Evolutionary conservation across 2,329 filamentous ascomycete genomes (phyloP), one percentile per base, ranked within the genome.

Genomic region (Phyllosticta citrichinensis): DNA sequence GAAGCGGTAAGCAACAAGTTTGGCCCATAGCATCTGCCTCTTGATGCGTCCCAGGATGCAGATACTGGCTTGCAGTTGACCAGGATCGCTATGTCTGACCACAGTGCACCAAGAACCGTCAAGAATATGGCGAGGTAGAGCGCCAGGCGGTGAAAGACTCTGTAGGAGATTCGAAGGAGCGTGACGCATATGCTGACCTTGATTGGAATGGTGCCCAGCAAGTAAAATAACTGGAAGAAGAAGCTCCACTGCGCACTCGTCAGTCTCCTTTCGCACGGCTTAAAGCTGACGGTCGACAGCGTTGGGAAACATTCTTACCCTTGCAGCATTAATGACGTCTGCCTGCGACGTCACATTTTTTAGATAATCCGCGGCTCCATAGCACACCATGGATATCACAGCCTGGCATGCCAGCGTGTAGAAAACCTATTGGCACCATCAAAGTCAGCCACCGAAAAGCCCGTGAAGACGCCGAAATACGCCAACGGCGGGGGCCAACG

Each of bases 1-100:
- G 67, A 68, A 33, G 72, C 65, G 52, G 67, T 66, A 64, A 67
- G 70, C 63, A 71, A 70, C 47, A 12, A 51, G 6, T 3, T 40
- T 0, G 22, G 53, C n/a, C 10, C 35, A 51, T 25, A 12, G 24
- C 53, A 62, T 30, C 27, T 19, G 19, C 54, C 60, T 47, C 24
- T n/a, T 11, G 17, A 35, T n/a, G 55, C 24, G 52, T 62, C 52
- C 64, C 63, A 65, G 20, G 55, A 56, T 2, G 60, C 62, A n/a
- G 58, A 35, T 8, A 65, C 22, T n/a, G 62, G 63, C 19, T 47
- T 53, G 54, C 64, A 65, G 17, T 58, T 54, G 6, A 35, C 30
- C 12, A 64, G 50, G 22, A 62, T 57, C 5, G 55, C 40, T 6
- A 62, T 22, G 40, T 58, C 52, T n/a, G 58, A 56, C 24, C 8